A percentile compares a stretch with the other conserved stretches of the same genome.
phyloP scores from a whole-genome alignment of 345 rosid species.

The Syzygium aromaticum region DNA sequence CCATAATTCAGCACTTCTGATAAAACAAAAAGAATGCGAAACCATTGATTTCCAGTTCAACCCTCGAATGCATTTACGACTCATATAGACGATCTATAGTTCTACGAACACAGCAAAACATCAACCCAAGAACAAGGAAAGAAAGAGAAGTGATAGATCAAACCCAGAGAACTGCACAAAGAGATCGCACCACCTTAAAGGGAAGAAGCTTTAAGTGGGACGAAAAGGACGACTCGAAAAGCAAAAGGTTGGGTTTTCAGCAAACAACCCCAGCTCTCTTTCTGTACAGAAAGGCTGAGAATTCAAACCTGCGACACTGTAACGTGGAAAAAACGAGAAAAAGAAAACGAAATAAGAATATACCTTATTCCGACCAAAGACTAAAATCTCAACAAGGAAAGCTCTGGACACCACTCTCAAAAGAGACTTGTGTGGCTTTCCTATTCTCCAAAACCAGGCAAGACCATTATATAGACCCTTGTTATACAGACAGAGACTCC shows the following conservation, averaged over 20 bases:
- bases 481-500: background rate
- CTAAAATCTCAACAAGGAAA: background rate
- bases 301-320: background rate
- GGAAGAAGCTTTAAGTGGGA: background rate
- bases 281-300: background rate
- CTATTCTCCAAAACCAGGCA: background rate
- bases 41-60: background rate
- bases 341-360: background rate
- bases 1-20: background rate
- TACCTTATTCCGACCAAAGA: background rate
- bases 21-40: background rate
- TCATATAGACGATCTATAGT: accelerated
- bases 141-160: background rate
- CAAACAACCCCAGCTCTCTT: background rate
- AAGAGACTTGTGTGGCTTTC: background rate
- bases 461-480: background rate
- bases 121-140: background rate
- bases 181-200: background rate
- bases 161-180: background rate
- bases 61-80: background rate
- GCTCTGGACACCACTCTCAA: background rate
- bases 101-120: background rate
- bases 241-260: background rate
- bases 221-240: background rate
- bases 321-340: background rate